These are phyloP conservation scores for Suillus subaureus DNA, from an alignment of 768 basidiomycete genomes.

Conservation along the genomic window DNA sequence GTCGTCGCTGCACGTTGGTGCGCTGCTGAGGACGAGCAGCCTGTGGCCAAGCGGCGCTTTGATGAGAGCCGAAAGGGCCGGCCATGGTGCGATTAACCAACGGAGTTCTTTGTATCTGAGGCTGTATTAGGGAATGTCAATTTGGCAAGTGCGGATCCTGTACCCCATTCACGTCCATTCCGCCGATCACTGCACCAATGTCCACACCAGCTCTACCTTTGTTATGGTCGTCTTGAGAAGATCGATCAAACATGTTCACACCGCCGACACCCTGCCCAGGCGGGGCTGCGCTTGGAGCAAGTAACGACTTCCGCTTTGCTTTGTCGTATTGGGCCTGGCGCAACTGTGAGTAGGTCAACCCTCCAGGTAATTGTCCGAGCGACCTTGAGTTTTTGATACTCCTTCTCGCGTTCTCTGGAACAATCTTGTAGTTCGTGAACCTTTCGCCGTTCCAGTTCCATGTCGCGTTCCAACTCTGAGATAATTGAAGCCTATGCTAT, in stretches of 20 bases:
- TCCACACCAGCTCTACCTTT: constrained; percentile 37
- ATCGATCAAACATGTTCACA: constrained; percentile 20
- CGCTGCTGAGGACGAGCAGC: constrained; percentile 25
- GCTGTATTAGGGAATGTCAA: constrained; percentile 10
- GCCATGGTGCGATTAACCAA: constrained; percentile 51
- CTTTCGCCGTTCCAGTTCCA: constrained; percentile 78
- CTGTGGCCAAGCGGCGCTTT: constrained; percentile 33
- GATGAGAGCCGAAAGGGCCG: constrained; percentile 34
- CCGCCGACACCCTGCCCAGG: constrained; percentile 20
- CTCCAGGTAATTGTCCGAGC: neutral
- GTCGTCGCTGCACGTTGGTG: constrained; percentile 44
- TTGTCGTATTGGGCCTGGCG: constrained; percentile 75
- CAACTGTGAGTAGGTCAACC: constrained; percentile 1
- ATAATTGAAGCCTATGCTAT: constrained; percentile 9
- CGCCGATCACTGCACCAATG: constrained; percentile 58
- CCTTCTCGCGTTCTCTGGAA: constrained; percentile 77
- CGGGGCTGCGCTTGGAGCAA: constrained; percentile 44
- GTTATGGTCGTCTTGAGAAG: constrained; percentile 22
- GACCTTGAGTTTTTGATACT: constrained; percentile 87
- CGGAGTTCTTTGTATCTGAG: constrained; percentile 72
- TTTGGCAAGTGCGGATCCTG: neutral
- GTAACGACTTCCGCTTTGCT: constrained; percentile 77
- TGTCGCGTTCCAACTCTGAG: constrained; percentile 75
- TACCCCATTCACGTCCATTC: constrained; percentile 70
- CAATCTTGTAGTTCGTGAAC: constrained; percentile 73